phyloP scores from a whole-genome alignment of 164 flowering plant genomes.

The Malania oleifera region DNA sequence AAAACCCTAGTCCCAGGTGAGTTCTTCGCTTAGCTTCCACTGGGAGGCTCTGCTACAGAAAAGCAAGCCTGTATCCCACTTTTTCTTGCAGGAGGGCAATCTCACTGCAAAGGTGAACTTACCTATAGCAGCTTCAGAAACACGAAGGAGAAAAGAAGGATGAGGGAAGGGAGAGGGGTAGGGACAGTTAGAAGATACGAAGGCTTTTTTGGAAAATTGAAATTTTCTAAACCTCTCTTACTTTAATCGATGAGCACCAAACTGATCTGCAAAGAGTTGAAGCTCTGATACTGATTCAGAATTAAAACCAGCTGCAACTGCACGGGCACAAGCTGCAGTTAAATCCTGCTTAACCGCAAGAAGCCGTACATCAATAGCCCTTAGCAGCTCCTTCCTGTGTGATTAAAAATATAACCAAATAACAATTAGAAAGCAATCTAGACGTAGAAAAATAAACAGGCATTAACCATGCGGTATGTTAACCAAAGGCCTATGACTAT shows the following conservation, averaged over 20 bases:
- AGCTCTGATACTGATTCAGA: slow-evolving; percentile 58
- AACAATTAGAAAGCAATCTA: neutral
- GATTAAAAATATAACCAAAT: neutral
- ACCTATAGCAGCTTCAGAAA: too few relatives aligned
- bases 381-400: slow-evolving; percentile 74
- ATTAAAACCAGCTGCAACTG: slow-evolving; percentile 72
- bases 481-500: too few relatives aligned
- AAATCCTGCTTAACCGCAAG: slow-evolving; percentile 66
- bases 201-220: neutral
- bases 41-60: too few relatives aligned
- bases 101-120: too few relatives aligned
- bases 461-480: too few relatives aligned
- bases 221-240: slow-evolving; percentile 36
- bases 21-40: too few relatives aligned
- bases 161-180: neutral
- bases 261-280: slow-evolving; percentile 59
- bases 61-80: too few relatives aligned
- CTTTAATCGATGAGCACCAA: slow-evolving; percentile 76
- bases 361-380: slow-evolving; percentile 80
- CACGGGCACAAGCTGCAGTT: slow-evolving; percentile 56
- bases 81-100: too few relatives aligned
- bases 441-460: too few relatives aligned
- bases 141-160: neutral
- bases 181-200: too few relatives aligned
- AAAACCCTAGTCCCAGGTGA: too few relatives aligned